Base-by-base conservation (phyloP, 176 grass and related monocot species). In the Oryza officinalis region DNA sequence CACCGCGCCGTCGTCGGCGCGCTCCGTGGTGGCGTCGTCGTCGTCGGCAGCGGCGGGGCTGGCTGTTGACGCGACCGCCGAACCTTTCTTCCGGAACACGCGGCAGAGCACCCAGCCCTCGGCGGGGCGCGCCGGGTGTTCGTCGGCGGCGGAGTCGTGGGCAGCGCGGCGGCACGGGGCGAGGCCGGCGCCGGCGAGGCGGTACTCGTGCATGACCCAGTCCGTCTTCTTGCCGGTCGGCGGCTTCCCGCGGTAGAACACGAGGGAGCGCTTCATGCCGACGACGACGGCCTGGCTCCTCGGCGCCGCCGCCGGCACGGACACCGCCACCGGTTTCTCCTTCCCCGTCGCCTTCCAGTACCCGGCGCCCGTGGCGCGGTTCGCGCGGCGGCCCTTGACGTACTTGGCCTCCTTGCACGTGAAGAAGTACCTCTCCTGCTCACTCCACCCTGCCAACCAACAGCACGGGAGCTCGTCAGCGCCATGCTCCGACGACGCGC, bases 121-220 rank as follows among this genome's bases (percentile, higher is more conserved):
- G 2, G 27, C 60, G 0, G 88, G 80, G 13, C 61, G 63, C 50
- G 63, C 37, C 23, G 5, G 15, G 54, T n/a, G 23, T 17, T 0
- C 18, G 18, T 1, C 31, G 0, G 1, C 26, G 30, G 47, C 27
- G 13, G 14, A 2, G 11, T 28, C 67, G 67, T 81, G 47, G 23
- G 50, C 0, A 14, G 52, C 1, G 63, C 81, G 69, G 60, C 88
- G 85, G 80, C 83, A 67, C 13, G 87, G 86, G 12, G 76, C 43
- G 63, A 85, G 87, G 8, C 68, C 88, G 4, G 77, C 64, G 35
- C 87, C 87, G 26, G 89, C 83, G 31, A 94, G 92, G 43, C 89
- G 86, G 67, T 94, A 94, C 84, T 94, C 92, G 59, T 94, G 92
- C 92, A 94, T 94, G 23, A 94, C 80, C 92, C 89, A 94, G 38